Percentiles rank a stretch among this genome's conserved stretches.
These are phyloP conservation scores for Nemania serpens DNA, from an alignment of 2,329 filamentous ascomycete species.

Conservation along the genomic window DNA sequence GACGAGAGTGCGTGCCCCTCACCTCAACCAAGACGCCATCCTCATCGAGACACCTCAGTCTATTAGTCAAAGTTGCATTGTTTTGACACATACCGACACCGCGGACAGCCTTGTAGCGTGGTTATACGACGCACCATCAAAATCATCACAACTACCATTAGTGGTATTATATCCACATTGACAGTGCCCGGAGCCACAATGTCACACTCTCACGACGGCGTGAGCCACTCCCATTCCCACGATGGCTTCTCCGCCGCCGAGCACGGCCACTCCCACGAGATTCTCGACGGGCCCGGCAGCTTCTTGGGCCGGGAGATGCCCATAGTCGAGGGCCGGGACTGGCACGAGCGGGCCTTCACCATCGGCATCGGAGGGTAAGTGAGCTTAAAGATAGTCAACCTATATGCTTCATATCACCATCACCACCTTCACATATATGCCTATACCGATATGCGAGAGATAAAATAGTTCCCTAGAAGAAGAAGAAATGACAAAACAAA, in stretches of 20 bases:
- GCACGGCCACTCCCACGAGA: slow-evolving; percentile 95
- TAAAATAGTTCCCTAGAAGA: no score
- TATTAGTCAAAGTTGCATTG: slow-evolving; percentile 17
- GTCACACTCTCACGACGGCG: slow-evolving; percentile 53
- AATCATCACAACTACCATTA: background rate
- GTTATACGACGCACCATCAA: no score
- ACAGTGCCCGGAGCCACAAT: slow-evolving; percentile 32
- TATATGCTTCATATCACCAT: background rate
- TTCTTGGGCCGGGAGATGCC: slow-evolving; percentile 92
- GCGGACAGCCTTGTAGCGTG: no score
- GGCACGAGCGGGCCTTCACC: slow-evolving; percentile 89
- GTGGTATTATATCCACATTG: background rate
- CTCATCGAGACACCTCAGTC: background rate
- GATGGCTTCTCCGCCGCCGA: slow-evolving; percentile 61
- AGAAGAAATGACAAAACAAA: background rate
- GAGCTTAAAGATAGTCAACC: background rate
- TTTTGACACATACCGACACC: slow-evolving; percentile 13
- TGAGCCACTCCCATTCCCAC: slow-evolving; percentile 52
- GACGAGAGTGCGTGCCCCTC: slow-evolving; percentile 12
- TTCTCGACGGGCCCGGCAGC: slow-evolving; percentile 90
- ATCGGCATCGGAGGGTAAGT: slow-evolving; percentile 95
- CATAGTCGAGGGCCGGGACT: slow-evolving; percentile 84
- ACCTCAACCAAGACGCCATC: background rate
- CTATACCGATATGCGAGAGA: background rate
- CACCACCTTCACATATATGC: background rate